These are phyloP conservation scores for Teunomyces pallodes DNA, from an alignment of 805 yeast genomes.

Conservation along the genomic window DNA sequence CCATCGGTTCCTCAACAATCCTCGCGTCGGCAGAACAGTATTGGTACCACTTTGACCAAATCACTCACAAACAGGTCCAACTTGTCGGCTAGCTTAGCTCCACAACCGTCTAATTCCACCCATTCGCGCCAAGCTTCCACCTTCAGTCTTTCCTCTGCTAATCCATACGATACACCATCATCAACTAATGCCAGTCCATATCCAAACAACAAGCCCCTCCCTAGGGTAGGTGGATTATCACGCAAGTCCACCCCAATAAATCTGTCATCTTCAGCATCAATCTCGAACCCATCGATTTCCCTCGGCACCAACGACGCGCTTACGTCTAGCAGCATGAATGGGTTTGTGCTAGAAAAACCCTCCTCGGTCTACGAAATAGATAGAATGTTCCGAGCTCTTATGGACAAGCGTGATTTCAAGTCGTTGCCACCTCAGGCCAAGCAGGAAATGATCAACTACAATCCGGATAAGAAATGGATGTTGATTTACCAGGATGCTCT, in stretches of 20 bases:
- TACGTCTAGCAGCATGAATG: constrained; percentile 14
- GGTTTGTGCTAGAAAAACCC: constrained; percentile 60
- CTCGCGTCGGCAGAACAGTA: constrained; percentile 11
- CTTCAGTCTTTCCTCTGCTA: constrained; percentile 31
- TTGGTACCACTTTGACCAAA: constrained; percentile 12
- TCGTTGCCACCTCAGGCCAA: constrained; percentile 70
- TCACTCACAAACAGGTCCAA: constrained; percentile 13
- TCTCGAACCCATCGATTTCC: constrained; percentile 26
- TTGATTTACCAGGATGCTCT: constrained; percentile 81
- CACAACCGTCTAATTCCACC: constrained; percentile 29
- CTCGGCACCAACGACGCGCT: constrained; percentile 15
- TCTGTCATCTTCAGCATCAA: constrained; percentile 2
- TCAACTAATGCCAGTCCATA: constrained; percentile 6
- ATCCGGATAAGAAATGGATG: constrained; percentile 85
- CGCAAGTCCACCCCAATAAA: constrained; percentile 12
- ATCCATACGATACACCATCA: constrained; percentile 30
- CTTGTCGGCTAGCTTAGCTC: constrained; percentile 13
- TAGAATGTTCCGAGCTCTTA: constrained; percentile 69
- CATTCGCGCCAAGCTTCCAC: constrained; percentile 42
- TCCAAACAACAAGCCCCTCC: constrained; percentile 15
- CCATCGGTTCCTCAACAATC: constrained; percentile 4
- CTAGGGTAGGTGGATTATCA: constrained; percentile 9
- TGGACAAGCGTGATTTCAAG: constrained; percentile 79
- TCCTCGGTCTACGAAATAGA: constrained; percentile 64
- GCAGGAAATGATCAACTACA: constrained; percentile 70